phyloP scores from a whole-genome alignment of 2,329 filamentous ascomycete species.

The Aspergillus niger region DNA sequence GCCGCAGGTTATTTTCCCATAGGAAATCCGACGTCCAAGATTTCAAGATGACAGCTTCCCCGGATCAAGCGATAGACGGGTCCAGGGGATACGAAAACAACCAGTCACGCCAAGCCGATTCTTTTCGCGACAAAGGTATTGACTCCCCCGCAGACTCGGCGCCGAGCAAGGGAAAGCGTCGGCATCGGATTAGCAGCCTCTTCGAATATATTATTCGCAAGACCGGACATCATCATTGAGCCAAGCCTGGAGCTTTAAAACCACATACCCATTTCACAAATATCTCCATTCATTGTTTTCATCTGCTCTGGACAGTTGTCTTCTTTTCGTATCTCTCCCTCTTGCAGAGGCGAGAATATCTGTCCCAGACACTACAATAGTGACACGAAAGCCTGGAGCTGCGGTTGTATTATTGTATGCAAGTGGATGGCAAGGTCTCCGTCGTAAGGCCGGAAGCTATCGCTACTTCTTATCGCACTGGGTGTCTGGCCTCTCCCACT shows the following conservation, averaged over 20 bases:
- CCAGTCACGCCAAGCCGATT: neutral
- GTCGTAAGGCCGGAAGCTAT: neutral
- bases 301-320: neutral
- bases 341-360: constrained; percentile 13
- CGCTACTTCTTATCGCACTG: neutral
- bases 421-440: neutral
- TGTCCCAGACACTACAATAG: neutral
- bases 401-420: neutral
- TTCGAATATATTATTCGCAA: constrained; percentile 34
- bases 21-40: constrained; percentile 4
- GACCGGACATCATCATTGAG: constrained; percentile 24
- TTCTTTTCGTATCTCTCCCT: constrained; percentile 9
- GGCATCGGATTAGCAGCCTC: constrained; percentile 35
- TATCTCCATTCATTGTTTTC: neutral
- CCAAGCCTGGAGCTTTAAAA: constrained; percentile 15
- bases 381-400: neutral
- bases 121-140: neutral
- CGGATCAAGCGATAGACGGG: neutral
- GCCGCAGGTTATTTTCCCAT: constrained; percentile 7
- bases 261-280: neutral
- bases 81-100: neutral
- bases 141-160: constrained; percentile 6
- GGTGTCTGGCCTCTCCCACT: neutral
- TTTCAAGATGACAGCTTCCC: neutral
- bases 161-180: constrained; percentile 31